Evolutionary conservation across 257 asterid species (phyloP).

Genomic region (Nicotiana paniculata): DNA sequence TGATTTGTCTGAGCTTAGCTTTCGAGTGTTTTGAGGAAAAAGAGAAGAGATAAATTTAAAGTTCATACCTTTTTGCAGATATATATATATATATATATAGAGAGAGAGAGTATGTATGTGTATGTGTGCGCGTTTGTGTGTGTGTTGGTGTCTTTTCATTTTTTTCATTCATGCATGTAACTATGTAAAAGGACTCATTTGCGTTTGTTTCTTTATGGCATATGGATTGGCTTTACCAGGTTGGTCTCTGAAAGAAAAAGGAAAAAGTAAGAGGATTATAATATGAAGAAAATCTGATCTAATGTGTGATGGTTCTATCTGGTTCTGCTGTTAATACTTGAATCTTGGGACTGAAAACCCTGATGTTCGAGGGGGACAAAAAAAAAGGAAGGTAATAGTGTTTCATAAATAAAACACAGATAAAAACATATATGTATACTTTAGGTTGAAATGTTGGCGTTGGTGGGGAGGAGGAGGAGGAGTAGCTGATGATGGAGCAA

Average conservation of each 20-base stretch:
- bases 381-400: neutral
- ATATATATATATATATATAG: no score
- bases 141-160: neutral
- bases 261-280: conserved; percentile 3
- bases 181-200: conserved; percentile 32
- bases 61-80: conserved; percentile 23
- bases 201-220: conserved; percentile 43
- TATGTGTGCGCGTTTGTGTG: no score
- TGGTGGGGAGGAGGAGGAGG: conserved; percentile 28
- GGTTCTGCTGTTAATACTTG: conserved; percentile 27
- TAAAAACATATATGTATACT: neutral
- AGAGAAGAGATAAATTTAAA: neutral
- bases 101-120: no score
- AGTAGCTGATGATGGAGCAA: conserved; percentile 51
- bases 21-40: conserved; percentile 35
- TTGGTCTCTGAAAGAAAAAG: conserved; percentile 32
- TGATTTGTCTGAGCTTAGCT: conserved; percentile 11
- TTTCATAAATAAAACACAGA: neutral
- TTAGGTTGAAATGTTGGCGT: conserved; percentile 48
- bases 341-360: conserved; percentile 34
- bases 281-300: conserved; percentile 44
- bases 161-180: neutral
- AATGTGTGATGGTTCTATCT: conserved; percentile 38
- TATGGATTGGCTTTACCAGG: conserved; percentile 47
- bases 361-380: conserved; percentile 5